These are phyloP conservation scores for Fusarium bulbicola DNA, from an alignment of 2,329 filamentous ascomycete genomes.

Conservation along the genomic window DNA sequence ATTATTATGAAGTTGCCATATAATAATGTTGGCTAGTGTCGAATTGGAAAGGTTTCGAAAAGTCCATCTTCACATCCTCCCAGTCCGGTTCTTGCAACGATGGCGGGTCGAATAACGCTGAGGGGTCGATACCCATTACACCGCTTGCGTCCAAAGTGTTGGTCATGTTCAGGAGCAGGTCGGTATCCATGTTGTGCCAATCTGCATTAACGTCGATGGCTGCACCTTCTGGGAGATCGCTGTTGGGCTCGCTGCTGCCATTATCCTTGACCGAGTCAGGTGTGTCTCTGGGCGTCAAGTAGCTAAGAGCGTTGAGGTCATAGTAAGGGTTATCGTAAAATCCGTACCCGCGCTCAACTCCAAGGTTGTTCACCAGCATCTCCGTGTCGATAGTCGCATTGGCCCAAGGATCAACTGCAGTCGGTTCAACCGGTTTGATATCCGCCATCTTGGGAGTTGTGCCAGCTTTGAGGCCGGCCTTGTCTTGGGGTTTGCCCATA, in stretches of 20 bases:
- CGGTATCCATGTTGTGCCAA: slow-evolving; percentile 59
- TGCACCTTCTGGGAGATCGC: slow-evolving; percentile 67
- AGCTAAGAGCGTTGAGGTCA: slow-evolving; percentile 61
- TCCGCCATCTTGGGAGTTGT: slow-evolving; percentile 44
- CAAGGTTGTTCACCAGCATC: slow-evolving; percentile 47
- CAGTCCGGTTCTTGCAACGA: slow-evolving; percentile 48
- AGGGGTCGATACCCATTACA: slow-evolving; percentile 37
- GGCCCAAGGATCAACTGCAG: slow-evolving; percentile 48
- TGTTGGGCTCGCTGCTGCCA: slow-evolving; percentile 67
- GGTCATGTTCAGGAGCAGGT: slow-evolving; percentile 55
- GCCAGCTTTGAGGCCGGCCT: slow-evolving; percentile 44
- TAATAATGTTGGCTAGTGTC: slow-evolving; percentile 54
- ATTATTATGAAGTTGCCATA: slow-evolving; percentile 42
- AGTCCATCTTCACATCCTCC: slow-evolving; percentile 62
- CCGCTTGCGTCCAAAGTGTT: slow-evolving; percentile 39
- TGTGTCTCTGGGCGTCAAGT: slow-evolving; percentile 70
- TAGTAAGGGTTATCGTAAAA: slow-evolving; percentile 46
- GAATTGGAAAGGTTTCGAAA: slow-evolving; percentile 63
- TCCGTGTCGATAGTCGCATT: slow-evolving; percentile 62
- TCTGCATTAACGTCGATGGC: slow-evolving; percentile 62
- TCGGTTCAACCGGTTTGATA: slow-evolving; percentile 40
- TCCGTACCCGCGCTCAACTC: slow-evolving; percentile 44
- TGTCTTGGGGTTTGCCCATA: slow-evolving; percentile 53
- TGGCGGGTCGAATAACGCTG: slow-evolving; percentile 40
- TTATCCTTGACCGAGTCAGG: slow-evolving; percentile 71